Evolutionary conservation across 345 rosid genomes (phyloP), one percentile per base, ranked within the genome.

Genomic region (Salix viminalis): DNA sequence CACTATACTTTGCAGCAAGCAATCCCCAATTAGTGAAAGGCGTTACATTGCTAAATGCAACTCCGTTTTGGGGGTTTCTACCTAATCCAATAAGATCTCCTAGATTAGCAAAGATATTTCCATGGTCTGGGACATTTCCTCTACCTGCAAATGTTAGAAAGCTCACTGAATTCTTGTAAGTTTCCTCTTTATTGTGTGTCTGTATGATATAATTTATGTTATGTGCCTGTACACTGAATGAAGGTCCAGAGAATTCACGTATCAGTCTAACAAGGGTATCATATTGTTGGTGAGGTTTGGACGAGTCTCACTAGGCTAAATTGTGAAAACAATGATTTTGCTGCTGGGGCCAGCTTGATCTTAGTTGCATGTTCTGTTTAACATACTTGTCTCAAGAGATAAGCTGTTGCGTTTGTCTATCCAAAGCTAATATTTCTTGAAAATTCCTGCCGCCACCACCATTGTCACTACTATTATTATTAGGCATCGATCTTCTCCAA

Each of bases 51-150:
- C 93, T 96, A 19, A 96, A 96, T 66, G 98, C 99, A 7, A 93
- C 99, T 65, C 99, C 98, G n/a, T 93, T 93, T 79, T 96, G 98
- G 99, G 99, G 99, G 52, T 90, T 96, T 80, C 85, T 89, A 46
- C 98, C 99, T 12, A 96, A 96, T 85, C 96, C 96, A 50, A 30
- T 81, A 75, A 88, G 81, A 81, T 93, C 90, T 65, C 99, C 99
- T 19, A 60, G 69, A 79, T 79, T 93, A 68, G 91, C 99, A 64
- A 86, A 86, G 74, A 46, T 92, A 56, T 90, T 93, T 83, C 93
- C 92, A 66, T 91, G 97, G 98, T 85, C 94, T 10, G 98, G 99
- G 76, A 87, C 93, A 69, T 91, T 96, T 85, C 99, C 99, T 75
- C 82, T 96, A 58, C 97, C 99, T n/a, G 72, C 82, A 71, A 86